Evolutionary conservation across 495 filamentous ascomycete species (phyloP), one percentile per base, ranked within the genome.

Genomic region (Penicillium silybi): DNA sequence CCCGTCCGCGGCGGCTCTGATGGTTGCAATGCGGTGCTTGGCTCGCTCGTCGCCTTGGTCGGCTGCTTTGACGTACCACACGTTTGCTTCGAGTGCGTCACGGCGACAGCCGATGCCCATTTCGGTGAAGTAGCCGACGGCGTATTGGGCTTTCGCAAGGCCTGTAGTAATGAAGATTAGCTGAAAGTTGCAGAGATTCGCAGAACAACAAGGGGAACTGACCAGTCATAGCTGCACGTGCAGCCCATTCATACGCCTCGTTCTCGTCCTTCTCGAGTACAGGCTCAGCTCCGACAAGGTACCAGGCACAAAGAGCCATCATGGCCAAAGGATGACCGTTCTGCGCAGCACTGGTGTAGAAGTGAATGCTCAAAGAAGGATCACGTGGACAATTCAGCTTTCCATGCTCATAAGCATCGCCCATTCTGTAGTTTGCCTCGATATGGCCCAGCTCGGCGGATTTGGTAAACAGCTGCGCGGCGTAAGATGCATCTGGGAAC

Each of bases 221-320:
- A 51, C 48, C 48, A 29, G 27, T 19, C 7, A 8, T 18, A 29
- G 92, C 92, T 39, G 93, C 90, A 53, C 83, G 85, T 65, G 81
- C 79, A 22, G 93, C 93, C 93, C 93, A 99, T 66, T 96, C 91
- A 65, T 92, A 97, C 3, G 93, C 93, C 68, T 99, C 93, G 46
- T 85, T 85, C 68, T 97, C 95, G 56, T 97, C 92, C 68, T 91
- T 96, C 50, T 95, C 90, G 23, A 99, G 72, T 16, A 97, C 83
- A 0, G 93, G 93, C 59, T 92, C 88, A 8, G 93, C 95, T 1
- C 93, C 93, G 8, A 97, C 88, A 69, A 99, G 85, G 67, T 97
- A 99, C 93, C 93, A 99, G 13, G 93, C 93, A 65, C 93, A 97
- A 19, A 99, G 79, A 16, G 90, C 91, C 91, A 99, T 96, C 92